Base-by-base conservation (phyloP, 169 alveolate species). In the Plasmodium gaboni region DNA sequence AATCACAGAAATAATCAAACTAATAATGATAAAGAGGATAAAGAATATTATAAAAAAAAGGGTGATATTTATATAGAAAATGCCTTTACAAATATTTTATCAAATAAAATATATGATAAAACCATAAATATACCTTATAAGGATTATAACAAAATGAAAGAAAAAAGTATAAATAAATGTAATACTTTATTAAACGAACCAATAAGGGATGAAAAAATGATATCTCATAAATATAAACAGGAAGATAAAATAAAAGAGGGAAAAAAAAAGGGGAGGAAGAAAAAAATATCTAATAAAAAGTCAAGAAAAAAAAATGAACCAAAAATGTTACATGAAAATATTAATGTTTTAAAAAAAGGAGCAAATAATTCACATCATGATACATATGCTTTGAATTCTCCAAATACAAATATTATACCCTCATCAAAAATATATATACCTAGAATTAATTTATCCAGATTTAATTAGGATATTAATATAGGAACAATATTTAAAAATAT, bases 11-110 rank as follows among this genome's bases (percentile, higher is more conserved):
- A 64, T 51, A 51, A 51, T 51, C n/a, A 51, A n/a, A 51, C 1
- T 12, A 12, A 10, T 51, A 7, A 7, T 7, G 22, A 51, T 51
- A 51, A 12, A 51, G n/a, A 12, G 6, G 10, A 51, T 51, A 51
- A 9, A 9, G 44, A 50, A 1, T 42, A 48, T 32, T 19, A 1
- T 8, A 64, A 76, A 38, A 17, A 64, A 12, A 26, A 48, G 0
- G 61, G 28, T 8, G 32, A n/a, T 17, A 76, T 76, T 32, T 42
- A 22, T 63, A 57, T 76, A 28, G 89, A 76, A 76, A 76, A 76
- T 64, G 28, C 67, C 28, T 76, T 76, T 68, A 60, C 63, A 46
- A 15, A 13, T 46, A 61, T 50, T 5, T 46, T 69, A 10, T 22
- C 78, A 28, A 38, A 67, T 13, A 38, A 67, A 42, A 38, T 38